Conservation (phyloP, 345 rosid species). For the Acer campestre region DNA sequence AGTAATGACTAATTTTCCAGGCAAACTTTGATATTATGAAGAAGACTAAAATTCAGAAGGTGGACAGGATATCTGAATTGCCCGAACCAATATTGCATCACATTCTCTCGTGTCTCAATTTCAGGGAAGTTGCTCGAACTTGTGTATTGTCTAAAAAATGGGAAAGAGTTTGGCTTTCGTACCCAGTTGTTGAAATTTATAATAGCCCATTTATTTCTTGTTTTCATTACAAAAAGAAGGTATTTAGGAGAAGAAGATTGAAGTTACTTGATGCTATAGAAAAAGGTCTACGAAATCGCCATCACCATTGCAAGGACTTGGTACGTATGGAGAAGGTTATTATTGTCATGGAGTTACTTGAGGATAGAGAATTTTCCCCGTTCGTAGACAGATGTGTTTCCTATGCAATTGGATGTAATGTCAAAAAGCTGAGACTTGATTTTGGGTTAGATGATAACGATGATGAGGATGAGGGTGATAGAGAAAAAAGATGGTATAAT, state of each 20-base stretch:
- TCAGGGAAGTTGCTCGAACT: background rate
- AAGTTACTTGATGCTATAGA: background rate
- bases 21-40: background rate
- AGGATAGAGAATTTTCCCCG: background rate
- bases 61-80: conserved; percentile 6
- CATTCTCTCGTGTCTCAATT: background rate
- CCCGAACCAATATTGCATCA: conserved; percentile 3
- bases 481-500: background rate
- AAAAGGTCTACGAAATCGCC: background rate
- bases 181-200: background rate
- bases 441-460: background rate
- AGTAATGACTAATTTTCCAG: background rate
- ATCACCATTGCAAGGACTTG: background rate
- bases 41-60: background rate
- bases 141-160: conserved; percentile 9
- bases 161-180: background rate
- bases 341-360: background rate
- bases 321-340: background rate
- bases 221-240: too few species aligned
- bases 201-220: too few species aligned
- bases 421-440: background rate
- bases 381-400: background rate
- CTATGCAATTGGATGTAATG: background rate
- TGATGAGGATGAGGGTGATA: too few species aligned
- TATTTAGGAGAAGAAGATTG: background rate